These are phyloP conservation scores for Didymella pinodella DNA, from an alignment of 2,329 filamentous ascomycete species.

Conservation along the genomic window DNA sequence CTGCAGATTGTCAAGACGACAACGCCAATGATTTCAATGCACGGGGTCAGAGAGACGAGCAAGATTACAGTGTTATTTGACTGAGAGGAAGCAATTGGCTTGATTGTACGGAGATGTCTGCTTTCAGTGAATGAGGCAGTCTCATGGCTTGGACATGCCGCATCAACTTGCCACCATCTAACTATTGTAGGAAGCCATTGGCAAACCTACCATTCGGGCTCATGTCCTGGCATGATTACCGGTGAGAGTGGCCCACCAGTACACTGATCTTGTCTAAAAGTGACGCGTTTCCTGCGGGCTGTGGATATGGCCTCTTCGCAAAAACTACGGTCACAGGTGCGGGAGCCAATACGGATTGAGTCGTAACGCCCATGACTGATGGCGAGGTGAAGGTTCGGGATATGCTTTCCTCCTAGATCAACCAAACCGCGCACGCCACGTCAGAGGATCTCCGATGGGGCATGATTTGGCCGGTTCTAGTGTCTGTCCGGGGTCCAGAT, in stretches of 20 bases:
- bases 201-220: constrained; percentile 31
- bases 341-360: constrained; percentile 40
- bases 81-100: constrained; percentile 40
- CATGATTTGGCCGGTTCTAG: constrained; percentile 58
- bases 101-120: constrained; percentile 38
- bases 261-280: constrained; percentile 44
- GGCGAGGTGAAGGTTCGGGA: constrained; percentile 51
- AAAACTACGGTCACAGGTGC: constrained; percentile 36
- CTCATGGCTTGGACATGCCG: constrained; percentile 23
- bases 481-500: constrained; percentile 53
- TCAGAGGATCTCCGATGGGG: constrained; percentile 61
- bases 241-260: constrained; percentile 43
- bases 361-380: constrained; percentile 50
- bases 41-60: constrained; percentile 21
- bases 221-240: constrained; percentile 44
- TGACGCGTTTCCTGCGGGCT: constrained; percentile 43
- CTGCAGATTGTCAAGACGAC: constrained; percentile 9
- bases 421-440: constrained; percentile 59
- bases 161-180: constrained; percentile 47
- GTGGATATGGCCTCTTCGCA: constrained; percentile 40
- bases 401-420: constrained; percentile 49
- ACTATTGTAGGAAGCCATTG: constrained; percentile 31
- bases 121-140: constrained; percentile 41
- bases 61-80: constrained; percentile 36
- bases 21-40: constrained; percentile 7